phyloP scores from a whole-genome alignment of 2,329 filamentous ascomycete genomes.

The Apiospora hydei region DNA sequence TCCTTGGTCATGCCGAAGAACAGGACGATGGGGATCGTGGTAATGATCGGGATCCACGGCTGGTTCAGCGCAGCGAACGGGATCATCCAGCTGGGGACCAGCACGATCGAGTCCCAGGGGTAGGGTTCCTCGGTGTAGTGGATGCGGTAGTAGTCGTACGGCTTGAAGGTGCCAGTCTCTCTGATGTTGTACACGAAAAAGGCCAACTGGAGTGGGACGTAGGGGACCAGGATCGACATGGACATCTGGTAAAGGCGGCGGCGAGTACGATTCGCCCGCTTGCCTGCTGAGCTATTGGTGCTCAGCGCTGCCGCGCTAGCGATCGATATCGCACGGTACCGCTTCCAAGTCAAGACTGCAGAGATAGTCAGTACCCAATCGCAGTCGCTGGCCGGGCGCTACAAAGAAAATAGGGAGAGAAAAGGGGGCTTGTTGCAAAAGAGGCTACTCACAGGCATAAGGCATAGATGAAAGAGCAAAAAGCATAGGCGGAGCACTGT shows the following conservation, averaged over 20 bases:
- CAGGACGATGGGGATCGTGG: conserved; percentile 55
- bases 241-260: conserved; percentile 64
- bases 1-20: conserved; percentile 66
- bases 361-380: neutral
- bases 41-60: conserved; percentile 57
- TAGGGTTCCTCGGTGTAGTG: conserved; percentile 47
- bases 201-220: conserved; percentile 55
- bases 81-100: conserved; percentile 50
- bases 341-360: conserved; percentile 51
- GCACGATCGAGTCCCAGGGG: conserved; percentile 57
- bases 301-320: conserved; percentile 49
- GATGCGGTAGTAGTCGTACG: conserved; percentile 52
- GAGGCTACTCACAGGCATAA: conserved; percentile 54
- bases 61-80: conserved; percentile 51
- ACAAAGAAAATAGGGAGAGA: neutral
- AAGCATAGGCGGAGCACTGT: conserved; percentile 52
- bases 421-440: no score
- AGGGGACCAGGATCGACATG: conserved; percentile 58
- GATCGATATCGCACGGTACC: conserved; percentile 55
- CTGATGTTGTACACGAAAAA: conserved; percentile 51
- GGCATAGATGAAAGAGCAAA: conserved; percentile 52
- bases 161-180: conserved; percentile 35
- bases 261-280: conserved; percentile 55
- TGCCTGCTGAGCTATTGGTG: conserved; percentile 48
- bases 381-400: neutral